Conservation (phyloP, 257 asterid genomes). For the Schizonepeta tenuifolia region DNA sequence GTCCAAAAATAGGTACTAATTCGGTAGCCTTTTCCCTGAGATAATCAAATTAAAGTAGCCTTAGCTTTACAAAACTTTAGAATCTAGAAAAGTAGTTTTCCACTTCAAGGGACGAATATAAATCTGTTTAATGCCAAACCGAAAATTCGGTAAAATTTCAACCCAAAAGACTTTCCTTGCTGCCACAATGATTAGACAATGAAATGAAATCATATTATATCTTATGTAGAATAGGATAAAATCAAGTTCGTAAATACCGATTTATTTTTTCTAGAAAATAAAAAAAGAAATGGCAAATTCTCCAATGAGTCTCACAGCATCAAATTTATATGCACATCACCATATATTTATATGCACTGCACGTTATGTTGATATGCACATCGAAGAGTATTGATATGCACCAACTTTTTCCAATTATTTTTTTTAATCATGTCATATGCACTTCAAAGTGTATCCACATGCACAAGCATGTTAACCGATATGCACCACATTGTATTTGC, state of each 20-base stretch:
- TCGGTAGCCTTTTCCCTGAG: not conserved
- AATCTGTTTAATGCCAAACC: not conserved
- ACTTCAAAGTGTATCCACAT: too few relatives aligned
- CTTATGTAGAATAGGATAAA: not conserved
- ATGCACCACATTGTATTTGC: too few relatives aligned
- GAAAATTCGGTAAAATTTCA: constrained; percentile 15
- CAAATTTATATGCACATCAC: too few relatives aligned
- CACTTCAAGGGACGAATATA: not conserved
- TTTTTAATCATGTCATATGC: too few relatives aligned
- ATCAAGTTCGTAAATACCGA: not conserved
- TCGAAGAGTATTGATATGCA: too few relatives aligned
- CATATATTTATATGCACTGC: too few relatives aligned
- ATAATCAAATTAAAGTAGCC: not conserved
- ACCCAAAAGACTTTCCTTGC: not conserved
- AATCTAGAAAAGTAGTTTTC: not conserved
- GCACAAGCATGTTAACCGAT: too few relatives aligned
- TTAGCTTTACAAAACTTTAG: not conserved
- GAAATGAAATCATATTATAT: not conserved
- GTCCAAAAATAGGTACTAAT: constrained; percentile 8
- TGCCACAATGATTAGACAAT: not conserved
- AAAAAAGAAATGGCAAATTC: too few relatives aligned
- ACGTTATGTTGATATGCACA: too few relatives aligned
- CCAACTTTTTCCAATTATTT: too few relatives aligned
- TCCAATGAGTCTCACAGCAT: too few relatives aligned
- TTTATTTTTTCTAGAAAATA: too few relatives aligned